Conservation (phyloP, 768 basidiomycete genomes). For the Boletus subparvulus region DNA sequence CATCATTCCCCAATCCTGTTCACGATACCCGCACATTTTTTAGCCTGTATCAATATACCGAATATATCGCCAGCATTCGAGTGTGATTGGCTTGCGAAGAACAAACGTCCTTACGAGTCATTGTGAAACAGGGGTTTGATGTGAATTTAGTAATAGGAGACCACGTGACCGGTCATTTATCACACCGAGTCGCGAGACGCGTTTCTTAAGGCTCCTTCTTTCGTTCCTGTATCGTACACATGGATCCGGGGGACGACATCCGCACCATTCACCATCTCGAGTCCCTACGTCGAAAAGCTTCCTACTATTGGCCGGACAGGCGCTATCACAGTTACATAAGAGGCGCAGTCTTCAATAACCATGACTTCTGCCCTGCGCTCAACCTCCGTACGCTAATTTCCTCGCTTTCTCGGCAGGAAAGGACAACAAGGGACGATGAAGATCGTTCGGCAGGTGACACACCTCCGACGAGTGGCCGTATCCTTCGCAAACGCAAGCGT, state of each 20-base stretch:
- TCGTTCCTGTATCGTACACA: neutral
- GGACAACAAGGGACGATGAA: neutral
- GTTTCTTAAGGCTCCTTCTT: constrained; percentile 1
- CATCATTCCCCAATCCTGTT: constrained; percentile 18
- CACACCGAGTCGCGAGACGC: neutral
- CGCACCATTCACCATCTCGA: constrained; percentile 27
- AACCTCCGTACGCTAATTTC: constrained; percentile 29
- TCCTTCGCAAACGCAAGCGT: constrained; percentile 21
- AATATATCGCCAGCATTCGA: neutral
- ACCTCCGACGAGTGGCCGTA: neutral
- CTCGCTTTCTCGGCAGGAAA: constrained; percentile 8
- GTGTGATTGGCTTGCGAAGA: neutral
- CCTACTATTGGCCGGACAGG: constrained; percentile 27
- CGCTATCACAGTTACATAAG: constrained; percentile 9
- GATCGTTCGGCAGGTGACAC: neutral
- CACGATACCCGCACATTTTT: constrained; percentile 27
- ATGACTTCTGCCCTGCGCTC: constrained; percentile 30
- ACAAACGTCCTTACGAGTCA: neutral
- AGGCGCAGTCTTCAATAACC: neutral
- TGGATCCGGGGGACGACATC: constrained; percentile 8
- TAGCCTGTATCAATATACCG: constrained; percentile 31
- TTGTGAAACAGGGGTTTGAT: neutral
- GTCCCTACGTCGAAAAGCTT: constrained; percentile 24
- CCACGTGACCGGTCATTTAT: constrained; percentile 15
- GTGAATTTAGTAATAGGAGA: neutral